Evolutionary conservation across 495 filamentous ascomycete species (phyloP).

Genomic region (Xeromyces bisporus): DNA sequence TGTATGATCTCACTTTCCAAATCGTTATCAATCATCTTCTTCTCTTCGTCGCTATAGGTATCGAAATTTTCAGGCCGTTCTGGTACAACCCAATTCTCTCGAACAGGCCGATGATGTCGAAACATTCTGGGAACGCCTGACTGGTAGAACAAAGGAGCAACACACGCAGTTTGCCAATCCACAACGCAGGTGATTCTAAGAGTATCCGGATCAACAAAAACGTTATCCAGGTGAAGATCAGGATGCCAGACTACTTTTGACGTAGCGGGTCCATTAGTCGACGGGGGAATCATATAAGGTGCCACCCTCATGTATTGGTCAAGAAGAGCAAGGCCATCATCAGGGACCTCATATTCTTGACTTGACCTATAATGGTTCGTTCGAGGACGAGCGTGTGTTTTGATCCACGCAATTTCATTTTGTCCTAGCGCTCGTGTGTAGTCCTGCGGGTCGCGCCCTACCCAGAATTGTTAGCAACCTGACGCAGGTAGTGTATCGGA

Average conservation of each 20-base stretch:
- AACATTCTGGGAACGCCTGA: constrained; percentile 15
- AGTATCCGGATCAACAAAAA: constrained; percentile 19
- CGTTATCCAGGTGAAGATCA: constrained; percentile 26
- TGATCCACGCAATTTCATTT: constrained; percentile 9
- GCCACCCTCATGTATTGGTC: constrained; percentile 7
- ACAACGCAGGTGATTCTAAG: constrained; percentile 13
- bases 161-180: constrained; percentile 19
- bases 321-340: constrained; percentile 7
- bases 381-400: constrained; percentile 6
- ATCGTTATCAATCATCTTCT: constrained; percentile 11
- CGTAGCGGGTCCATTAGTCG: constrained; percentile 5
- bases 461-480: constrained; percentile 2
- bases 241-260: constrained; percentile 19
- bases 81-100: constrained; percentile 13
- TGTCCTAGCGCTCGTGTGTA: constrained; percentile 7
- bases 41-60: constrained; percentile 10
- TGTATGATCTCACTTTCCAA: constrained; percentile 14
- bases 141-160: constrained; percentile 16
- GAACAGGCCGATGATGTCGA: constrained; percentile 10
- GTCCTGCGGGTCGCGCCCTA: constrained; percentile 5
- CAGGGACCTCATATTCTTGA: constrained; percentile 3
- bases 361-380: constrained; percentile 7
- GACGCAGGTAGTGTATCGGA: constrained; percentile 1
- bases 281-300: constrained; percentile 5
- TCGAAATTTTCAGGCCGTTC: constrained; percentile 13